Conservation (phyloP, 768 basidiomycete species). For the Rhodotorula graminis region DNA sequence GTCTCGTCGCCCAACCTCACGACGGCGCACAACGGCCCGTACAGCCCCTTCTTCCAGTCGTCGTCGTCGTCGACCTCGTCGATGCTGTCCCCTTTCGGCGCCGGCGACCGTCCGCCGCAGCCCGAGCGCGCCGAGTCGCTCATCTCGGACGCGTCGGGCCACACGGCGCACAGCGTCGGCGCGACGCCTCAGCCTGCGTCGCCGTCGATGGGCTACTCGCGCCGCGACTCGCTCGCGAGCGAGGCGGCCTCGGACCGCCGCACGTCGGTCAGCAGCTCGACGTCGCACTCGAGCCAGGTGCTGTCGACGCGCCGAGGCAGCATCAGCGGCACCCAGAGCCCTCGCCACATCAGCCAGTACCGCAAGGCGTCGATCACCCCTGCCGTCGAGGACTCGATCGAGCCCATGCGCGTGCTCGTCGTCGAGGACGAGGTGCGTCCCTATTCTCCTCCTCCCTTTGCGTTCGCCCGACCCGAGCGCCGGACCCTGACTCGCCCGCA, state of each 20-base stretch:
- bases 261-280: background rate
- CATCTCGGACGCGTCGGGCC: background rate
- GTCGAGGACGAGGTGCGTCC: slow-evolving; percentile 57
- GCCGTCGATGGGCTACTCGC: background rate
- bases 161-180: background rate
- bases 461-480: too few relatives aligned
- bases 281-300: background rate
- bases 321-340: background rate
- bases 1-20: background rate
- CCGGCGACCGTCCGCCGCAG: too few relatives aligned
- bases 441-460: too few relatives aligned
- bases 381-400: background rate
- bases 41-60: background rate
- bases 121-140: background rate
- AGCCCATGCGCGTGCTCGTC: slow-evolving; percentile 55
- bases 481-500: background rate
- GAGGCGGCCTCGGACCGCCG: too few relatives aligned
- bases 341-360: slow-evolving; percentile 25
- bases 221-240: background rate
- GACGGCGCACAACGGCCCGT: background rate
- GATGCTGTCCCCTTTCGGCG: background rate
- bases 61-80: too few relatives aligned
- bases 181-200: background rate
- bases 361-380: slow-evolving; percentile 4
- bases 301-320: background rate